These are phyloP conservation scores for Rhododendron henanense DNA, from an alignment of 148 eudicot species.

Conservation along the genomic window DNA sequence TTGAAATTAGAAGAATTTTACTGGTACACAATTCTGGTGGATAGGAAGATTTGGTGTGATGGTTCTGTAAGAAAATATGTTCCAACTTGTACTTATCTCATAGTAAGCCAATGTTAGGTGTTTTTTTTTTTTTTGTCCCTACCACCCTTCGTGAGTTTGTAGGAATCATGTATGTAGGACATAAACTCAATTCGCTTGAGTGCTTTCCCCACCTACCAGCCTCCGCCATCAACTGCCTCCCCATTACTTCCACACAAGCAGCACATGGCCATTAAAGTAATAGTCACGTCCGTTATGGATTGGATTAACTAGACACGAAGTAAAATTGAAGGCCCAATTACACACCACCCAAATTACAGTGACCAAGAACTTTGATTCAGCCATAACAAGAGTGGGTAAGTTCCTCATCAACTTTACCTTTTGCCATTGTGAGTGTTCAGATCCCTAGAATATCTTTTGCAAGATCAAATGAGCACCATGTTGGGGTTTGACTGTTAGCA, in stretches of 20 bases:
- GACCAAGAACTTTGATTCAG: neutral
- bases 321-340: neutral
- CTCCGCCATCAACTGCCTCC: neutral
- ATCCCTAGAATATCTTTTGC: conserved; percentile 5
- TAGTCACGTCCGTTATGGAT: neutral
- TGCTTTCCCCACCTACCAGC: neutral
- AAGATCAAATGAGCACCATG: conserved; percentile 49
- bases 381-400: neutral
- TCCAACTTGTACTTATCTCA: neutral
- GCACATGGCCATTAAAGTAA: neutral
- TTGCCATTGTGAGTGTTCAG: neutral
- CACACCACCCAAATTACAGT: neutral
- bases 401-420: neutral
- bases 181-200: neutral
- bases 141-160: neutral
- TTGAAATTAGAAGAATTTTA: neutral
- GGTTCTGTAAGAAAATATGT: neutral
- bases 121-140: neutral
- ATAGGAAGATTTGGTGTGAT: neutral
- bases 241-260: neutral
- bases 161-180: neutral
- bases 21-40: neutral
- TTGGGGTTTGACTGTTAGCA: conserved; percentile 37
- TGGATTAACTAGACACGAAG: neutral
- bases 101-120: neutral